Base-by-base conservation (phyloP, 306 rosid genomes). In the Cucurbita pepo region DNA sequence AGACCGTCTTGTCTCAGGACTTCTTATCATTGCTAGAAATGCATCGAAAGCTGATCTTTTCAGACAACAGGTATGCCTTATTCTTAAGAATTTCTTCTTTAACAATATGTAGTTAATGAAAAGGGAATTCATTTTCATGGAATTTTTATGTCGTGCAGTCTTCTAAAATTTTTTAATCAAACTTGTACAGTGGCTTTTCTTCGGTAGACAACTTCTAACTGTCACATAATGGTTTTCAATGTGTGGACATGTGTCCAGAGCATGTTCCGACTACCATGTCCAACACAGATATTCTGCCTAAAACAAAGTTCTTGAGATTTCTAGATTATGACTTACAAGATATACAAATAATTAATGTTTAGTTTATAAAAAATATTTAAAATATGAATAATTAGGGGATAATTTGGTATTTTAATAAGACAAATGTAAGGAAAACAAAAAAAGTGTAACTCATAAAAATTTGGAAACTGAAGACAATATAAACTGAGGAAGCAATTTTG, bases 1-100 rank as follows among this genome's bases (percentile, higher is more conserved):
- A 56, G 99, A 95, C 83, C 99, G 95, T 18, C 89, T 91, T 69
- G 99, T 95, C 81, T 95, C 96, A 10, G 95, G 99, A 72, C 99
- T 95, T 75, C 94, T 95, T 78, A 95, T 91, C 79, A 81, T 95
- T 81, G 96, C 96, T 41, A 86, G 96, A 89, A 95, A 81, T 79
- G 92, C 95, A 77, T 58, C 86, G 74, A 87, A 89, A 81, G 99
- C 99, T 36, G 91, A 95, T 56, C 56, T 60, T 25, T 95, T 91
- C 82, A 82, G 99, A 86, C 96, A 95, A 81, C 92, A 89, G 85
- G 99, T 91, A 74, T 76, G 71, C 41, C 57, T 75, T 43, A 22
- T 71, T 21, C 75, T 38, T 18, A 7, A 7, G 56, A 18, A 30
- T 40, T 15, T 61, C 44, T 2, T 7, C 22, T 16, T 52, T n/a